A percentile compares a stretch with the other conserved stretches of the same genome.
phyloP scores from a whole-genome alignment of 2,329 filamentous ascomycete genomes.

The Fusarium abutilonis region DNA sequence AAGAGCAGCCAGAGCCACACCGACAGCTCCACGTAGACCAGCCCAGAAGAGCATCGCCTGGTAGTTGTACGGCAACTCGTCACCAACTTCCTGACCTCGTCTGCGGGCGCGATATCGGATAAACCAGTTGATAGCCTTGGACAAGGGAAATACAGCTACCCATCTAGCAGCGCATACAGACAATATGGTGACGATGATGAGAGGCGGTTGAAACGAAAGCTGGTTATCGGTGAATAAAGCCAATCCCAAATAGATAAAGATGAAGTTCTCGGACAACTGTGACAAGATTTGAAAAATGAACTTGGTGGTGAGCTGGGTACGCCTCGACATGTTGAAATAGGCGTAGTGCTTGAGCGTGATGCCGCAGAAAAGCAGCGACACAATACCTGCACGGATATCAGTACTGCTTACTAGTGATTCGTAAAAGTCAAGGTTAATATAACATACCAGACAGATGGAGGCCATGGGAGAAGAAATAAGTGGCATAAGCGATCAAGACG shows the following conservation, averaged over 20 bases:
- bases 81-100: constrained; percentile 76
- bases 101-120: constrained; percentile 85
- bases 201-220: constrained; percentile 89
- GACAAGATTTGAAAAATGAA: constrained; percentile 96
- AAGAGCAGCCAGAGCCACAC: constrained; percentile 91
- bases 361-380: constrained; percentile 95
- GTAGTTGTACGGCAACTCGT: constrained; percentile 93
- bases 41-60: constrained; percentile 99
- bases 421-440: background rate
- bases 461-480: constrained; percentile 97
- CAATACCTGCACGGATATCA: constrained; percentile 75
- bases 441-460: constrained; percentile 90
- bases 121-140: constrained; percentile 89
- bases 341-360: constrained; percentile 99
- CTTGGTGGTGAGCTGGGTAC: constrained; percentile 97
- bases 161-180: constrained; percentile 94
- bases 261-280: constrained; percentile 98
- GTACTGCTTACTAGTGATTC: background rate
- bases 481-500: constrained; percentile 92
- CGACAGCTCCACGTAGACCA: constrained; percentile 92
- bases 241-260: constrained; percentile 97
- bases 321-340: constrained; percentile 99
- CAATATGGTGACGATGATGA: constrained; percentile 91
- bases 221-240: constrained; percentile 92
- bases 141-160: constrained; percentile 94